Base-by-base conservation (phyloP, 1,284 basidiomycete genomes). In the Sanghuangporus weigelae region DNA sequence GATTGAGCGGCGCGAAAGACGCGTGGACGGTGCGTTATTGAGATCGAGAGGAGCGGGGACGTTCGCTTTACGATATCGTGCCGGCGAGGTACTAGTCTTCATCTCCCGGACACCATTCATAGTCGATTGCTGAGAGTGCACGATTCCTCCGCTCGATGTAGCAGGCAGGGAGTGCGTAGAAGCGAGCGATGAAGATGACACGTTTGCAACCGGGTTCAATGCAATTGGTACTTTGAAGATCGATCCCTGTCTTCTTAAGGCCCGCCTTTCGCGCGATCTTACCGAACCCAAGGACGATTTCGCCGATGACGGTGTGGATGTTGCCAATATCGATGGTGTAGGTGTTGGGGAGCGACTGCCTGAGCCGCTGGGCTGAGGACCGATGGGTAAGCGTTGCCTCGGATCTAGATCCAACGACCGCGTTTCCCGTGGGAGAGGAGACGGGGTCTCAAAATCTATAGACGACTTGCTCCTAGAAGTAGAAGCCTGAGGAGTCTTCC, bases 401-500 rank as follows among this genome's bases (percentile, higher is more conserved):
- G 67, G 58, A 12, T 69, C 55, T 50, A 40, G 40, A 59, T 59
- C 57, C 8, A 44, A 21, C 12, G 57, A 35, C 6, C 55, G 57
- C 2, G 42, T 12, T 50, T 60, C 58, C 16, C 40, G 26, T 10
- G 68, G 2, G n/a, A n/a, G 40, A 12, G 40, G 12, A 54, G 62
- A 60, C 58, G 70, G 71, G 46, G 67, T 65, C 48, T 86, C 85
- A 48, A 83, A 60, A 53, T 85, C 71, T 63, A 76, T 76, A 0
- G 86, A 84, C 0, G 82, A 83, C 2, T 80, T 75, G 21, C 86
- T 85, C 36, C 26, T 31, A 31, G 26, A 31, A 2, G 26, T 31
- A 31, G 87, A 77, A 36, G 88, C 74, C 0, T 78, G 76, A 19
- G 78, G 82, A 46, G 87, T 77, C 69, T 88, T 88, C 66, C 83